phyloP scores from a whole-genome alignment of 192 early-diverging fungal species.

The Powellomyces hirtus region DNA sequence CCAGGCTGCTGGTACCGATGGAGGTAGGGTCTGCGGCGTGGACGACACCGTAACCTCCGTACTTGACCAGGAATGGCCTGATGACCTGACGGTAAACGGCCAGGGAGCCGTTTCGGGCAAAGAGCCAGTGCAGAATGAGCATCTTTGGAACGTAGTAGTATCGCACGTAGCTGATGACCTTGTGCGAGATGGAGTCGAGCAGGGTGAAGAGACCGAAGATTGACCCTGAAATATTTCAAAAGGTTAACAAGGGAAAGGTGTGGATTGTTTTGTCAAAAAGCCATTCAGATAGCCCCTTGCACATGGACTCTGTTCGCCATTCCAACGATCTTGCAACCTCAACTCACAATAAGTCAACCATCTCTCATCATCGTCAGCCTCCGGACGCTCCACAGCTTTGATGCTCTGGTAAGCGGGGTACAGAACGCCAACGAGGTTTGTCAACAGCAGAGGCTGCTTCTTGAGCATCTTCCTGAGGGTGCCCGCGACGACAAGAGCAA shows the following conservation, averaged over 20 bases:
- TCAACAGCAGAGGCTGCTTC: constrained; percentile 36
- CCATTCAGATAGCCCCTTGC: too few relatives aligned
- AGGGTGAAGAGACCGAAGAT: constrained; percentile 46
- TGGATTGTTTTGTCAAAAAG: too few relatives aligned
- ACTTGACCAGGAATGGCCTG: constrained; percentile 30
- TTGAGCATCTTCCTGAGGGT: constrained; percentile 30
- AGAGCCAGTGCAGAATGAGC: constrained; percentile 46
- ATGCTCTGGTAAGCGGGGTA: constrained; percentile 43
- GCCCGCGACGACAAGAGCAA: constrained; percentile 14
- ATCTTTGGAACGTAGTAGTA: constrained; percentile 49
- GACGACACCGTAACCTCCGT: constrained; percentile 23
- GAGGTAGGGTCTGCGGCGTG: constrained; percentile 7
- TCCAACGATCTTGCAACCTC: too few relatives aligned
- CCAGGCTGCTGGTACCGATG: neutral
- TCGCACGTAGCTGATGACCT: constrained; percentile 28
- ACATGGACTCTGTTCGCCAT: too few relatives aligned
- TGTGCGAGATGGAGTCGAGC: constrained; percentile 30
- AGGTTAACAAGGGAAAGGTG: too few relatives aligned
- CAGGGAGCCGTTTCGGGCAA: constrained; percentile 38
- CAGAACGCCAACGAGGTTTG: constrained; percentile 41
- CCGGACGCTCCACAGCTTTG: constrained; percentile 45
- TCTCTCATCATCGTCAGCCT: constrained; percentile 48
- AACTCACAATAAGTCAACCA: constrained; percentile 57
- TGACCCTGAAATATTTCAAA: constrained; percentile 36
- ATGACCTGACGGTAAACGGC: constrained; percentile 38